Base-by-base conservation (phyloP, 257 asterid genomes). In the Solanum verrucosum region DNA sequence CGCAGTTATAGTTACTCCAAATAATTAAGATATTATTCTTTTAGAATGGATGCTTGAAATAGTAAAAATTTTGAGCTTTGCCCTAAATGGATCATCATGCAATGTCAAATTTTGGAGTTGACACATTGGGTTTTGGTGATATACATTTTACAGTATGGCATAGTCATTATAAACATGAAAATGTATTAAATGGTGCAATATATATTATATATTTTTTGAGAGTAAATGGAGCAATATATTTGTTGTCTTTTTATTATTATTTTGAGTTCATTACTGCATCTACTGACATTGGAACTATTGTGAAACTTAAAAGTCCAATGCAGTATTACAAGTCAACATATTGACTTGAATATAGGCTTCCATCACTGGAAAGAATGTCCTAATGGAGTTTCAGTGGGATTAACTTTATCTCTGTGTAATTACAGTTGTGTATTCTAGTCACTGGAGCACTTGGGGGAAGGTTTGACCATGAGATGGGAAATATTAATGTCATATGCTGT, bases 401-500 rank as follows among this genome's bases (percentile, higher is more conserved):
- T 83, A 46, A 87, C 29, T 52, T 49, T 27, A 27, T 23, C 9
- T 49, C 33, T 86, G 71, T 89, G 49, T 35, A 72, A 78, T 89
- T 93, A 72, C 95, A 96, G 98, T n/a, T 93, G 59, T 92, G 95
- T 92, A 91, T 97, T 89, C 98, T 95, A 86, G 99, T 91, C 86
- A 93, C 94, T 35, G 99, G 99, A 86, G 99, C 98, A 59, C 98
- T 96, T 83, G 99, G 99, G 88, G 99, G 99, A 88, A 94, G 99
- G 90, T 97, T 96, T 87, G 98, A 97, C 87, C 99, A 96, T 59
- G 99, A 97, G 93, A 90, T 93, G 89, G 99, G 98, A 81, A 97
- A 97, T 83, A 94, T 95, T 90, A 96, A 97, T 34, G 96, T 95
- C 13, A 86, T 95, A 31, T 97, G 93, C 83, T 92, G 79, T 79